Conservation (phyloP, 768 basidiomycete genomes). For the Fomitopsis serialis region DNA sequence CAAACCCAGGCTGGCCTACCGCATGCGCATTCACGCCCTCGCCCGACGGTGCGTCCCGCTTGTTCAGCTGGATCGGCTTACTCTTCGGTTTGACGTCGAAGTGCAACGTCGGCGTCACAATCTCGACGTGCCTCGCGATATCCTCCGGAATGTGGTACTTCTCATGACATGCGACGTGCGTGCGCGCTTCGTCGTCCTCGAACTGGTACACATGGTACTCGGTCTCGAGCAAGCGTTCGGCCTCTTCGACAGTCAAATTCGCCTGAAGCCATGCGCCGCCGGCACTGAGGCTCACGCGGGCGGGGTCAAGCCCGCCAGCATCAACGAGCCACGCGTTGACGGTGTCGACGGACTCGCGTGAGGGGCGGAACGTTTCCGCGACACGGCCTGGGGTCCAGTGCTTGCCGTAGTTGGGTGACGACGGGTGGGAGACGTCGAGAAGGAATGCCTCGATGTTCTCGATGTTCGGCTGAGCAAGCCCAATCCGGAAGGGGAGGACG, state of each 20-base stretch:
- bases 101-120: constrained; percentile 68
- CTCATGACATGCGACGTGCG: constrained; percentile 51
- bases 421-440: constrained; percentile 43
- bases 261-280: constrained; percentile 42
- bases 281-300: constrained; percentile 24
- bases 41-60: not conserved
- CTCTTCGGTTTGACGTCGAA: constrained; percentile 43
- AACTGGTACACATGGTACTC: constrained; percentile 37
- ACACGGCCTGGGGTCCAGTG: constrained; percentile 43
- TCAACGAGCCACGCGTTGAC: constrained; percentile 38
- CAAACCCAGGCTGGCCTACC: constrained; percentile 9
- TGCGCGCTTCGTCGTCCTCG: constrained; percentile 23
- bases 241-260: constrained; percentile 36
- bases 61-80: not conserved
- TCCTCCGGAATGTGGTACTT: constrained; percentile 58
- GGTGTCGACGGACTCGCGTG: constrained; percentile 31
- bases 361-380: constrained; percentile 40
- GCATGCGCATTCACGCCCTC: not conserved
- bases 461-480: constrained; percentile 41
- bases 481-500: constrained; percentile 42
- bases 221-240: constrained; percentile 38
- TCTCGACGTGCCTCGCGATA: constrained; percentile 53
- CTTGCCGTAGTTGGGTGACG: constrained; percentile 43
- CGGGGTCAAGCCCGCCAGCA: constrained; percentile 3
- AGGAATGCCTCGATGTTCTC: constrained; percentile 39